Evolutionary conservation across 2,329 filamentous ascomycete species (phyloP).

Genomic region (Raffaelea arxii): DNA sequence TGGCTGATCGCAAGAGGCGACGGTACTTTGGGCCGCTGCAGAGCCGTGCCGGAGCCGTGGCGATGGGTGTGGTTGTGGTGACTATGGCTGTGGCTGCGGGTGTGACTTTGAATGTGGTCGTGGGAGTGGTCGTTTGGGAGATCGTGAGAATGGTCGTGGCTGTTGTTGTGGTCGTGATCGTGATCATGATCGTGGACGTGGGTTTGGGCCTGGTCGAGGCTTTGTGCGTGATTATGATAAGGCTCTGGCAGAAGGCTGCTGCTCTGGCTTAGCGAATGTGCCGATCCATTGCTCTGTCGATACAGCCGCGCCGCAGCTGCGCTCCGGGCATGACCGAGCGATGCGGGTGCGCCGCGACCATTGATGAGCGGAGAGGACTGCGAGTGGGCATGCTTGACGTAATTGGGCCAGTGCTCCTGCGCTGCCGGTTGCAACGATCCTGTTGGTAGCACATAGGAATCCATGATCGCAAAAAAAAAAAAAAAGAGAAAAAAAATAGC

Average conservation of each 20-base stretch:
- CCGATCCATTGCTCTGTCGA: constrained; percentile 15
- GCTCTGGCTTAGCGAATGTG: constrained; percentile 15
- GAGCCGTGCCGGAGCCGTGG: constrained; percentile 8
- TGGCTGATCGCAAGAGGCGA: constrained; percentile 22
- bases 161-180: constrained; percentile 17
- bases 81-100: constrained; percentile 16
- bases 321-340: constrained; percentile 27
- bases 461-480: background rate
- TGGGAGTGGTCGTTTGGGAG: constrained; percentile 17
- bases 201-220: constrained; percentile 11
- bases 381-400: constrained; percentile 19
- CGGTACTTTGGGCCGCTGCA: constrained; percentile 10
- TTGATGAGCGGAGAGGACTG: constrained; percentile 4
- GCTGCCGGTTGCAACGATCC: constrained; percentile 29
- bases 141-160: constrained; percentile 12
- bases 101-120: constrained; percentile 14
- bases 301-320: constrained; percentile 2
- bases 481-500: background rate
- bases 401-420: constrained; percentile 23
- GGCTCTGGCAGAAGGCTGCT: constrained; percentile 14
- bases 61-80: constrained; percentile 16
- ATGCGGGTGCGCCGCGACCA: constrained; percentile 23
- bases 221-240: constrained; percentile 19
- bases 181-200: constrained; percentile 3
- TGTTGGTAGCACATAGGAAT: constrained; percentile 41